phyloP scores from a whole-genome alignment of 192 early-diverging fungal genomes.

The Mortierella alpina region DNA sequence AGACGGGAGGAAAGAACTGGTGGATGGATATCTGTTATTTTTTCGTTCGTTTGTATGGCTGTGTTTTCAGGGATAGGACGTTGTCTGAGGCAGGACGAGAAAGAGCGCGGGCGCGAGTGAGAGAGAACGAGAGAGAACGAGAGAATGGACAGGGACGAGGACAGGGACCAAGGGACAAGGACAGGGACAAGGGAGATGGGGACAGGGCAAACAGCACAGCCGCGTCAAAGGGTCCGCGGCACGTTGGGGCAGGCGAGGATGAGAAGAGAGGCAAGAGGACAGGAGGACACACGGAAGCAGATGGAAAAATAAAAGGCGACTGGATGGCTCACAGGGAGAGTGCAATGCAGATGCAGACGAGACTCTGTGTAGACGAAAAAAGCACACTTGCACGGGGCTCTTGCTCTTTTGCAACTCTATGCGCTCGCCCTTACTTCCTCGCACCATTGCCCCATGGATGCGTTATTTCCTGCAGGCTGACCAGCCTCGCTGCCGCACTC shows the following conservation, averaged over 20 bases:
- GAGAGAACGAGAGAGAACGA: slow-evolving; percentile 8
- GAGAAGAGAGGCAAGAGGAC: neutral
- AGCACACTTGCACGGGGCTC: neutral
- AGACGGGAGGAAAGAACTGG: neutral
- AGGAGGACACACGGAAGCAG: neutral
- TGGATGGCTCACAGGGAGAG: too few species aligned
- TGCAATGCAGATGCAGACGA: slow-evolving; percentile 3
- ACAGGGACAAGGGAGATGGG: neutral
- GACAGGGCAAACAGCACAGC: neutral
- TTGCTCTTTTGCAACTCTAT: too few species aligned
- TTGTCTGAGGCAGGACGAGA: neutral
- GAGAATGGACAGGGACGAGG: neutral
- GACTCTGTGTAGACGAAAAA: too few species aligned
- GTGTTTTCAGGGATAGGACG: neutral
- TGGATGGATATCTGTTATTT: neutral
- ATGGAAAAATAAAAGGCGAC: slow-evolving; percentile 2
- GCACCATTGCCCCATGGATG: too few species aligned
- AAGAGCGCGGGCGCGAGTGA: neutral
- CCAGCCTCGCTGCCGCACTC: too few species aligned
- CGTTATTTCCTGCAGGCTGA: too few species aligned
- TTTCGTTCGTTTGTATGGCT: neutral
- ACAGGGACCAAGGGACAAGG: neutral
- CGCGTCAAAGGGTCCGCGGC: too few species aligned
- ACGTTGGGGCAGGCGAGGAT: neutral
- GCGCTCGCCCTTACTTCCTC: too few species aligned